These are phyloP conservation scores for Citrus cavaleriei DNA, from an alignment of 345 rosid genomes.

Conservation along the genomic window DNA sequence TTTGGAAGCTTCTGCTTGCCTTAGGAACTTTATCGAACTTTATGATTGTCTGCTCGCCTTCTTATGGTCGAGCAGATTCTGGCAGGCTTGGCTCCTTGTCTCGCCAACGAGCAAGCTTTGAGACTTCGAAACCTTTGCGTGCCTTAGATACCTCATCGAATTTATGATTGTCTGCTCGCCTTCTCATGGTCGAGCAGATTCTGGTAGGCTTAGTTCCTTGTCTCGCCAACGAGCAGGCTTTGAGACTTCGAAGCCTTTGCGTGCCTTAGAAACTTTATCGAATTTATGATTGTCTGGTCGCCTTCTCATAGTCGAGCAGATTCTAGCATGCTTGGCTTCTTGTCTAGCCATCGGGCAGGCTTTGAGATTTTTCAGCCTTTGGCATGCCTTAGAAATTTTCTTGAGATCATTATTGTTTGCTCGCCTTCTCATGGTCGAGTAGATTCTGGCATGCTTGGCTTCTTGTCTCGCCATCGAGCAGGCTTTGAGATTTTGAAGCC, in stretches of 20 bases:
- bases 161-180: too few species aligned
- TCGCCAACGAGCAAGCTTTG: too few species aligned
- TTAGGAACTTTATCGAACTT: accelerated
- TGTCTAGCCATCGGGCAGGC: accelerated
- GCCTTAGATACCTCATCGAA: accelerated
- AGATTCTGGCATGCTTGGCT: too few species aligned
- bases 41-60: accelerated
- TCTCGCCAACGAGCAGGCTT: too few species aligned
- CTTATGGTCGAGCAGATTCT: accelerated
- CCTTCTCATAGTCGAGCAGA: too few species aligned
- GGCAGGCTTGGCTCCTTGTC: too few species aligned
- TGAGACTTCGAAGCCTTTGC: accelerated
- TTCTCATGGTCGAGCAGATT: too few species aligned
- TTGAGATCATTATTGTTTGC: accelerated
- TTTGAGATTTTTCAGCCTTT: too few species aligned
- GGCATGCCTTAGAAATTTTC: accelerated
- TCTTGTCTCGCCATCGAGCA: accelerated
- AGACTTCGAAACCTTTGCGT: accelerated
- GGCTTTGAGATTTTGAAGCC: accelerated
- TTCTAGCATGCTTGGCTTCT: accelerated
- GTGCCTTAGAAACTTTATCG: too few species aligned
- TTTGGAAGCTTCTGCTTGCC: too few species aligned
- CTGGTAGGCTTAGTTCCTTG: too few species aligned
- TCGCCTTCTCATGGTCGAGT: too few species aligned
- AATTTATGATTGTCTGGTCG: accelerated